Base-by-base conservation (phyloP, 306 rosid species). In the Cotoneaster glaucophyllus region DNA sequence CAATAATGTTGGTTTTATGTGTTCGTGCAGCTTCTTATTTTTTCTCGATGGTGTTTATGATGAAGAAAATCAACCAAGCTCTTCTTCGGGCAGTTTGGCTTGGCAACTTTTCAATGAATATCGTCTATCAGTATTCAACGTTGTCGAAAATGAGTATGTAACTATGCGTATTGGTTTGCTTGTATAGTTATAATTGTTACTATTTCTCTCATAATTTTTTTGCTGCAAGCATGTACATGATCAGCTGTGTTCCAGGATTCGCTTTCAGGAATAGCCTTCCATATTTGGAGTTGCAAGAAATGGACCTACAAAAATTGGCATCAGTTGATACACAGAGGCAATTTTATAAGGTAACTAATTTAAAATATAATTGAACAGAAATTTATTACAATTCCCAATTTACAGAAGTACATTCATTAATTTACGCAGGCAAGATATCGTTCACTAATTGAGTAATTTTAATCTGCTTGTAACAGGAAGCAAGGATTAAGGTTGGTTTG, bases 401-500 rank as follows among this genome's bases (percentile, higher is more conserved):
- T 41, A 41, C 44, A 41, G 3, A 48, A 15, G 54, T 4, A 48
- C 21, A 15, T 15, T 48, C 54, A 48, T 48, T 48, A 5, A 48
- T 48, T 48, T 14, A 48, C 1, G 8, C 54, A 5, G 54, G 54
- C 54, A 48, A 48, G 21, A 5, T 48, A 48, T 48, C 21, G 19
- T 48, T 6, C 19, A 21, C 54, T 48, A 48, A 48, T 48, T 48
- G 54, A 48, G 54, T 15, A 48, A 14, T 48, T 48, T 48, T 48
- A 15, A 73, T 71, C 45, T 69, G 41, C 39, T 81, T 67, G 77
- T 71, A 53, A 34, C 90, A 92, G 94, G 94, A 86, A 87, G 98
- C 97, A 54, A 78, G 94, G 82, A 93, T 91, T 74, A 84, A 91
- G 98, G 98, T 93, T 82, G 98, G 98, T 93, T 82, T 64, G 71